phyloP scores from a whole-genome alignment of 1,284 basidiomycete genomes.

The Pyrrhoderma noxium region DNA sequence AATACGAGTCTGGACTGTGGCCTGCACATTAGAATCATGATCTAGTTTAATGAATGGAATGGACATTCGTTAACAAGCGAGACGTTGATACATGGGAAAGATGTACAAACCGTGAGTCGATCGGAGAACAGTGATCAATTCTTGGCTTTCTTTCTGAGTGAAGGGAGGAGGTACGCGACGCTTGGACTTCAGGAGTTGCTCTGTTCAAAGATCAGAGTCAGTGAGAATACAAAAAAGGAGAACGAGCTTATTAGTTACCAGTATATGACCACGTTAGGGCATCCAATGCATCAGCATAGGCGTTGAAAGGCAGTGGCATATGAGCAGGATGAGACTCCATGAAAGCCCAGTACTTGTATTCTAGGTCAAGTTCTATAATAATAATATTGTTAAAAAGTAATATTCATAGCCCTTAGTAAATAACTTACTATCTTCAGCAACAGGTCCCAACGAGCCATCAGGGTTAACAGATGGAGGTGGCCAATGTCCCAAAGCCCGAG shows the following conservation, averaged over 20 bases:
- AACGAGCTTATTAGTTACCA: conserved; percentile 42
- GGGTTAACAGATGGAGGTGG: conserved; percentile 27
- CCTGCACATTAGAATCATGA: conserved; percentile 31
- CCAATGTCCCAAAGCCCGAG: conserved; percentile 43
- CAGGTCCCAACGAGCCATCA: conserved; percentile 3
- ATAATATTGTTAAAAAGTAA: too few species aligned
- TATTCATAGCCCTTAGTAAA: not conserved
- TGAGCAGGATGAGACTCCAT: conserved; percentile 71
- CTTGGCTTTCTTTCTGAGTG: conserved; percentile 63
- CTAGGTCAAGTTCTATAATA: conserved; percentile 51
- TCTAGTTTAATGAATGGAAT: conserved; percentile 24
- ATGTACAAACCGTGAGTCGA: conserved; percentile 32
- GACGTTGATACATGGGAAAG: not conserved
- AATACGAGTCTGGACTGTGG: conserved; percentile 56
- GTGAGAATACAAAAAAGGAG: not conserved
- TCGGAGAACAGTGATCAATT: conserved; percentile 54
- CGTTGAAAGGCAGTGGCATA: conserved; percentile 40
- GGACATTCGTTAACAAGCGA: not conserved
- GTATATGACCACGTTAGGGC: conserved; percentile 70
- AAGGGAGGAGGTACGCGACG: conserved; percentile 54
- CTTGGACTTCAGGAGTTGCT: conserved; percentile 56
- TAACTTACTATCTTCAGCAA: conserved; percentile 50
- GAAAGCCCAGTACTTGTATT: conserved; percentile 70
- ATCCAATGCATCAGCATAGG: conserved; percentile 59
- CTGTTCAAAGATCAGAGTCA: conserved; percentile 27